Base-by-base conservation (phyloP, 2,329 filamentous ascomycete species). In the Verticillium isaacii region DNA sequence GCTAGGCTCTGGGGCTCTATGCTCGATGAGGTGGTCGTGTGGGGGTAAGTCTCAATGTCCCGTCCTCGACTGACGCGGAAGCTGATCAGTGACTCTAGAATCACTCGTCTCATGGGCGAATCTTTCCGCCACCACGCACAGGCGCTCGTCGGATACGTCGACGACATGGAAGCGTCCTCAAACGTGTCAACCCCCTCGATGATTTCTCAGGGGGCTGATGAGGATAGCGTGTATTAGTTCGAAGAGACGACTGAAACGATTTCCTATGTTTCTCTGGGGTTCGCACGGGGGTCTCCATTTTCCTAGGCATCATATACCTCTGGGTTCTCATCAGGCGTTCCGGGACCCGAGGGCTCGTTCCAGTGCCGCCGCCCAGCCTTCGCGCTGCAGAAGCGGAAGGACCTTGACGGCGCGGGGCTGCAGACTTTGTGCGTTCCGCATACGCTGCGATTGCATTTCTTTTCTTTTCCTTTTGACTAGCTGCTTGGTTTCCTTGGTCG, bases 1-100 rank as follows among this genome's bases (percentile, higher is more conserved):
- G 93, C 94, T 65, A 88, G 92, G 70, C 87, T 98, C 56, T 99
- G 95, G 95, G 95, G 94, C 70, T 94, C 92, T 66, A 97, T 98
- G 90, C 88, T 98, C 67, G 95, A 98, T 73, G 95, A 97, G 78
- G 95, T 98, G 66, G 94, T 98, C 68, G 95, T 99, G 64, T 98
- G 95, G 95, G 95, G 95, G 93, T 97, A 89, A 87, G 93, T 90
- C 59, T 57, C 60, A 25, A 2, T 5, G 5, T 19, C 9, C 34
- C 8, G n/a, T 7, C 5, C 55, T 25, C 25, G 19, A 39, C 19
- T 58, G 37, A 17, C 19, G 8, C 9, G 32, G 4, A 25, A 12
- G 7, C 65, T 72, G 67, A 71, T 65, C 25, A n/a, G 32, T 19
- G 57, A 58, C 59, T 29, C 71, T 29, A 94, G 91, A 62, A 94